Evolutionary conservation across 2,329 filamentous ascomycete species (phyloP), one percentile per base, ranked within the genome.

Genomic region (Hawksworthiomyces lignivorus): DNA sequence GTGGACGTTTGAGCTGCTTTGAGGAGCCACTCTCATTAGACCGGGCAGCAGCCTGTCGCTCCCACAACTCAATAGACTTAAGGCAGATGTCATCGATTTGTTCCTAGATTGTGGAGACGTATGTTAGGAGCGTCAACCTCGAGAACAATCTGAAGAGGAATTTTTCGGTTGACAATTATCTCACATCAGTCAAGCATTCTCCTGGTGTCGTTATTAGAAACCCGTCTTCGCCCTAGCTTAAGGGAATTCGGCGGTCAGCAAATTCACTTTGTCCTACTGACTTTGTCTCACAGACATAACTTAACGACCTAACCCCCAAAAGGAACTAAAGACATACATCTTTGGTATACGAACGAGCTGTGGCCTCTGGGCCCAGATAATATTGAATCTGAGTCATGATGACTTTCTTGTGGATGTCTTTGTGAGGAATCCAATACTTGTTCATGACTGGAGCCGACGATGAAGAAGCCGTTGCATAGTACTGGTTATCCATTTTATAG

Each of bases 71-170:
- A 47, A 67, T 73, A 27, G 74, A 77, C 56, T 77, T 77, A 47
- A 65, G 58, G 56, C 75, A 79, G 42, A 79, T 76, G 51, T 79
- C 75, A 53, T 79, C 73, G 49, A 79, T 78, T 65, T 79, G 75
- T 59, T 77, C 74, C 75, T 78, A 52, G 41, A 43, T 30, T 43
- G 36, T 36, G 43, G 48, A 26, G 42, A 43, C 57, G 43, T 57
- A 45, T 47, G 35, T 41, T 28, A 44, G 43, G 44, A 52, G 44
- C 37, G 37, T 33, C 29, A 21, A 34, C 32, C n/a, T 20, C 8
- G 26, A 9, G 19, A 30, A 11, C 11, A 20, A 34, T 12, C 21
- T 7, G 27, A 12, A 15, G 12, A 17, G 21, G 2, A 20, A 26
- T 26, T 26, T 26, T 26, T 4, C 12, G 8, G 24, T 26, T 26